A percentile compares a stretch with the other conserved stretches of the same genome.
Conservation (phyloP, 108 stramenopile genomes). For the Cyclotella baltica region DNA sequence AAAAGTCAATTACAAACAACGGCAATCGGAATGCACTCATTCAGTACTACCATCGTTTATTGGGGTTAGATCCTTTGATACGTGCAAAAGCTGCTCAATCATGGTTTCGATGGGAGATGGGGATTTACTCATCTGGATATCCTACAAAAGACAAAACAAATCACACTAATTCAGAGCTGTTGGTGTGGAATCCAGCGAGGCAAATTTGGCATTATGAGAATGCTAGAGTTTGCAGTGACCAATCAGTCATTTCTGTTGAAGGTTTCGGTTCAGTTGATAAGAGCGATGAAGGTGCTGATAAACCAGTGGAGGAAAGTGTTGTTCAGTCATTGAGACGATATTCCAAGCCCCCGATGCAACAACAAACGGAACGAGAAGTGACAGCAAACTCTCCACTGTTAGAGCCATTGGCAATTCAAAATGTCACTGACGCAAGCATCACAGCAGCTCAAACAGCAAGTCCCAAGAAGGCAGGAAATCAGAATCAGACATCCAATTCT, state of each 20-base stretch:
- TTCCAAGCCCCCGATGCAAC: conserved; percentile 27
- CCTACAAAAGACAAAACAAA: conserved; percentile 3
- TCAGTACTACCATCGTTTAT: conserved; percentile 63
- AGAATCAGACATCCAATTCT: conserved; percentile 14
- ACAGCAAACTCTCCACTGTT: conserved; percentile 1
- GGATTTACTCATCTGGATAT: conserved; percentile 43
- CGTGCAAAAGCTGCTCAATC: conserved; percentile 54
- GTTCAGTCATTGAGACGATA: conserved; percentile 41
- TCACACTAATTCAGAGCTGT: conserved; percentile 13
- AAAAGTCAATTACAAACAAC: conserved; percentile 2
- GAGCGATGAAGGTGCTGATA: not conserved
- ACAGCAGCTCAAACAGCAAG: conserved; percentile 4
- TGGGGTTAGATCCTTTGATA: conserved; percentile 45
- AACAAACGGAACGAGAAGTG: not conserved
- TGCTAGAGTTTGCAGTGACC: conserved; percentile 40
- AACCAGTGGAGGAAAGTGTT: conserved; percentile 8
- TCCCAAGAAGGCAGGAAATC: not conserved
- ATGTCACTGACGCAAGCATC: not conserved
- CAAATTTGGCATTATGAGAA: conserved; percentile 42
- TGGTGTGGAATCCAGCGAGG: conserved; percentile 46
- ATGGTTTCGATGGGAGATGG: conserved; percentile 78
- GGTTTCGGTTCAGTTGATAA: not conserved
- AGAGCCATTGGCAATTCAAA: conserved; percentile 24
- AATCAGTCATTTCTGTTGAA: conserved; percentile 29
- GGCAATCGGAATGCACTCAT: conserved; percentile 49